phyloP scores from a whole-genome alignment of 2,329 filamentous ascomycete genomes.

The Alternaria conjuncta region DNA sequence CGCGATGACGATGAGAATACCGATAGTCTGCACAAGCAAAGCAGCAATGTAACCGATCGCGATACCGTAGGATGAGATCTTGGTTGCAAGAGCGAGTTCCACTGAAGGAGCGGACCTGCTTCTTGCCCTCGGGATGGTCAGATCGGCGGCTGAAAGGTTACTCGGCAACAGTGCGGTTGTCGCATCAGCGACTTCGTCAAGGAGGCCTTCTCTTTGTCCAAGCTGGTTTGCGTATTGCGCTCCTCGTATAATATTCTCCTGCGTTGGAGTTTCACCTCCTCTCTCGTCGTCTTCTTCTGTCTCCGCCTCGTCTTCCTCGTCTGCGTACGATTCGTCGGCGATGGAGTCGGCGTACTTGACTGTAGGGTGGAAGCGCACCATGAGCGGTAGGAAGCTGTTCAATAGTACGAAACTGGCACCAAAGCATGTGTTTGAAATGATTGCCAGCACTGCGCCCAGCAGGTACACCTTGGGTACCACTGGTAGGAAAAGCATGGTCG shows the following conservation, averaged over 20 bases:
- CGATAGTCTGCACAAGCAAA: constrained; percentile 80
- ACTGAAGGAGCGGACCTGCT: constrained; percentile 56
- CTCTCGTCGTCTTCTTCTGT: constrained; percentile 20
- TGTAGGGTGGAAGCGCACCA: constrained; percentile 84
- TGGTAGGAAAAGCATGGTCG: constrained; percentile 88
- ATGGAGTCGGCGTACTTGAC: constrained; percentile 48
- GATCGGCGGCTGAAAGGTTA: constrained; percentile 27
- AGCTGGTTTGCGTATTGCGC: constrained; percentile 38
- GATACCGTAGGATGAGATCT: constrained; percentile 90
- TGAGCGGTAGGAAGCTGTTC: constrained; percentile 90
- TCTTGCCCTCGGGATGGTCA: constrained; percentile 38
- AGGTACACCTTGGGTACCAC: constrained; percentile 78
- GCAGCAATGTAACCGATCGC: constrained; percentile 92
- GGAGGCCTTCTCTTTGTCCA: constrained; percentile 30
- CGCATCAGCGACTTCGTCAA: constrained; percentile 40
- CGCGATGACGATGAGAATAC: constrained; percentile 72
- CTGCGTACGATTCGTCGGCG: constrained; percentile 24
- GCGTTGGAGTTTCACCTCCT: constrained; percentile 17
- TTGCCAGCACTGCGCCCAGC: constrained; percentile 81
- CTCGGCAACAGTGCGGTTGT: constrained; percentile 48
- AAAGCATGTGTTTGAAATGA: constrained; percentile 91
- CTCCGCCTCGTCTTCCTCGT: constrained; percentile 38
- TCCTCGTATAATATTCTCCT: constrained; percentile 29
- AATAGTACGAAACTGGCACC: constrained; percentile 93
- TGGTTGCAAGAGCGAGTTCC: constrained; percentile 83